Base-by-base conservation (phyloP, 1,284 basidiomycete species). In the Tylopilus sp. region DNA sequence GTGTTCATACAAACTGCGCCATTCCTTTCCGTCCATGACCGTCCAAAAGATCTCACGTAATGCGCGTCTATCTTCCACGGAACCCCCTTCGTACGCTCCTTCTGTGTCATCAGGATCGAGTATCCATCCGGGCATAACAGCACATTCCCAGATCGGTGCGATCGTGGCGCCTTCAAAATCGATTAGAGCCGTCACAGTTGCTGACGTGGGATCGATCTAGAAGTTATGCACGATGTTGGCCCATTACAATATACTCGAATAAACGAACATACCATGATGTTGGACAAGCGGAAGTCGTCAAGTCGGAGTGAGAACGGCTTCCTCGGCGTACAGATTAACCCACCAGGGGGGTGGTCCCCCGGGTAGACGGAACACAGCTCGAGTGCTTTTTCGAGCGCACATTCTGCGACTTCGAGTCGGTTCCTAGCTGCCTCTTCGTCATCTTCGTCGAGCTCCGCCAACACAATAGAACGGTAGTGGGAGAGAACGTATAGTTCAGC, bases 181-280 rank as follows among this genome's bases (percentile, higher is more conserved):
- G 9, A 57, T 47, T 10, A 65, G 53, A 26, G 41, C 49, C 16
- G 52, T 36, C n/a, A 55, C 57, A n/a, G 47, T 49, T n/a, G n/a
- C 47, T n/a, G 24, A 49, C 10, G 47, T 13, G 13, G 47, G 47
- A 5, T 49, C 47, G 22, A 49, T 49, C 47, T 49, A 29, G 29
- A 29, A 29, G 47, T 15, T 10, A 49, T 13, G n/a, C 12, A 24
- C n/a, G 6, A 49, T 49, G 12, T 15, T 24, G 47, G 24, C 47
- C n/a, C 24, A 18, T 4, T 49, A n/a, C n/a, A 13, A 24, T 15
- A 15, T 12, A 13, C 12, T 24, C n/a, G 12, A 49, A 55, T 8
- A 47, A 39, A 63, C 38, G 29, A 53, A 41, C 49, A 0, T 39
- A 66, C 69, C 62, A 62, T 63, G 19, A 61, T 44, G 16, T 62